phyloP scores from a whole-genome alignment of 2,329 filamentous ascomycete genomes.

The Didymella exigua region DNA sequence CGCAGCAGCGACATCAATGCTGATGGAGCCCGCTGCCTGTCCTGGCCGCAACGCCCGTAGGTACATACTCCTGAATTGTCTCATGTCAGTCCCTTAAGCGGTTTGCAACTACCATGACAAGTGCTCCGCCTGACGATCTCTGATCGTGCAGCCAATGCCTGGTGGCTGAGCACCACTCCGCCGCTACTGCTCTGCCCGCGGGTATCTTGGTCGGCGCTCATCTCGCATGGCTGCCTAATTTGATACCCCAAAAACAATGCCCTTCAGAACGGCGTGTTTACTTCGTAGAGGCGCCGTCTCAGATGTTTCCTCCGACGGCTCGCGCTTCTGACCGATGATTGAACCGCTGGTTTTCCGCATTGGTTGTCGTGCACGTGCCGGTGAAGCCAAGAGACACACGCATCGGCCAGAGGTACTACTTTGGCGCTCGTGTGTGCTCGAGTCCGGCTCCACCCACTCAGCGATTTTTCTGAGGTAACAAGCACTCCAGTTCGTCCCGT shows the following conservation, averaged over 20 bases:
- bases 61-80: constrained; percentile 20
- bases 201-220: constrained; percentile 2
- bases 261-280: constrained; percentile 3
- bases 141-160: constrained; percentile 28
- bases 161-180: constrained; percentile 20
- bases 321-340: constrained; percentile 10
- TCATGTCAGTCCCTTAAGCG: constrained; percentile 12
- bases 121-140: constrained; percentile 17
- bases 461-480: constrained; percentile 39
- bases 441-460: constrained; percentile 31
- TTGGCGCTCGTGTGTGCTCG: constrained; percentile 26
- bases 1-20: not conserved
- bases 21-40: constrained; percentile 1
- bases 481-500: constrained; percentile 26
- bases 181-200: constrained; percentile 7
- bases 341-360: constrained; percentile 18
- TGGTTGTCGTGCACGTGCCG: constrained; percentile 30
- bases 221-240: constrained; percentile 12
- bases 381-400: constrained; percentile 37
- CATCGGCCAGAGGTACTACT: constrained; percentile 41
- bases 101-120: constrained; percentile 14
- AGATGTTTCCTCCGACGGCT: constrained; percentile 8
- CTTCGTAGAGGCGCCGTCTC: constrained; percentile 11
- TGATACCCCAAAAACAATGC: not conserved
- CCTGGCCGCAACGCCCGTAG: constrained; percentile 9